Conservation (phyloP, 768 basidiomycete genomes). For the Naganishia onofrii region DNA sequence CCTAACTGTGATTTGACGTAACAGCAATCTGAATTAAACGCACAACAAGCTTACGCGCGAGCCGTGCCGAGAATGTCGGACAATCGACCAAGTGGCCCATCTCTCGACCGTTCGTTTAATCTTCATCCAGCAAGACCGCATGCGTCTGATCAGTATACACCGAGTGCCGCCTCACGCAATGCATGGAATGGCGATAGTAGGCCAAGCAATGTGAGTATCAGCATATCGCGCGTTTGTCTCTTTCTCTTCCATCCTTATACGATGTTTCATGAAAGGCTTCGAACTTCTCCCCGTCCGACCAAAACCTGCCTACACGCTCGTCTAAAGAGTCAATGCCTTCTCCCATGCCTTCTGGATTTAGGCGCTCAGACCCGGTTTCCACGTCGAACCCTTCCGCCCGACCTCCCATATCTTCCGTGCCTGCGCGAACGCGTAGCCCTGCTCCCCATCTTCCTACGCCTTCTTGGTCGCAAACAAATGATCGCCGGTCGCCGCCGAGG, state of each 20-base stretch:
- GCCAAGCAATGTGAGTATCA: not conserved
- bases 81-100: not conserved
- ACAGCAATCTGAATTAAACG: slow-evolving; percentile 3
- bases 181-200: slow-evolving; percentile 1
- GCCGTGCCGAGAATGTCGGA: not conserved
- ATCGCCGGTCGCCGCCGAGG: slow-evolving; percentile 4
- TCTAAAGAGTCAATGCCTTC: not conserved
- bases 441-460: slow-evolving; percentile 8
- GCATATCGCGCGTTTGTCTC: no score
- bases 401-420: not conserved
- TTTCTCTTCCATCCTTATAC: not conserved
- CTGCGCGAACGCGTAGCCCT: slow-evolving; percentile 6
- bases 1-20: not conserved
- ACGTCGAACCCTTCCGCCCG: not conserved
- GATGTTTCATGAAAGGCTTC: not conserved
- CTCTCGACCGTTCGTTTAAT: not conserved
- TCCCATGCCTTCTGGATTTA: not conserved
- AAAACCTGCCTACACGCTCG: not conserved
- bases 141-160: not conserved
- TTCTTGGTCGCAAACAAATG: not conserved
- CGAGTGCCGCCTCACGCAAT: not conserved
- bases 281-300: not conserved
- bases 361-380: not conserved
- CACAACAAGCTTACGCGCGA: not conserved
- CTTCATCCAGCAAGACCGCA: not conserved